Percentiles rank a stretch among this genome's conserved stretches.
Evolutionary conservation across 495 filamentous ascomycete species (phyloP).

Genomic region (Penicillium cosmopolitanum): DNA sequence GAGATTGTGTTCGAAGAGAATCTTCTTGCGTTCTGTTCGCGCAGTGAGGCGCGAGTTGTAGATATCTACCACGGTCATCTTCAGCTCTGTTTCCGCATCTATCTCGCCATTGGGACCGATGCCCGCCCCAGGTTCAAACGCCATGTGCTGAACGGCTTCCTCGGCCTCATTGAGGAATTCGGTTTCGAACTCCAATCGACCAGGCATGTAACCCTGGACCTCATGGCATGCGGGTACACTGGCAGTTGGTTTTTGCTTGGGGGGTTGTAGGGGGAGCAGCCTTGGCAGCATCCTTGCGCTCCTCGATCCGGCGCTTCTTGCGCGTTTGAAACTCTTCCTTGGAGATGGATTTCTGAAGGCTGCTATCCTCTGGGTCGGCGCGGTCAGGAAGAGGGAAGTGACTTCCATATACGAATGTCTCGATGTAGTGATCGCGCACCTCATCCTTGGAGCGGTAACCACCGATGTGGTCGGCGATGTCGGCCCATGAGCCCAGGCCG

Average conservation of each 20-base stretch:
- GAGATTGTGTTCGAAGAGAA: slow-evolving; percentile 92
- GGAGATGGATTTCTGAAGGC: slow-evolving; percentile 74
- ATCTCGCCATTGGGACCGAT: slow-evolving; percentile 82
- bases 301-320: slow-evolving; percentile 94
- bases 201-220: slow-evolving; percentile 98
- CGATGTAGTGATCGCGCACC: slow-evolving; percentile 88
- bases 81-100: slow-evolving; percentile 94
- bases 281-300: slow-evolving; percentile 85
- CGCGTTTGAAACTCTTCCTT: slow-evolving; percentile 90
- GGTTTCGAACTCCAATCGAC: slow-evolving; percentile 94
- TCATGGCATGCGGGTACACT: slow-evolving; percentile 95
- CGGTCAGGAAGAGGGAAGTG: slow-evolving; percentile 85
- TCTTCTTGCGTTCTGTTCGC: slow-evolving; percentile 92
- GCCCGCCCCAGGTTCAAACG: slow-evolving; percentile 95
- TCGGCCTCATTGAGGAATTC: slow-evolving; percentile 98
- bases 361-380: slow-evolving; percentile 78
- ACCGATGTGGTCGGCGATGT: slow-evolving; percentile 97
- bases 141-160: slow-evolving; percentile 96
- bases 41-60: slow-evolving; percentile 93
- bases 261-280: slow-evolving; percentile 81
- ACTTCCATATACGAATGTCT: slow-evolving; percentile 80
- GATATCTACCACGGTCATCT: slow-evolving; percentile 97
- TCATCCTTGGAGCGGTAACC: slow-evolving; percentile 94
- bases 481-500: slow-evolving; percentile 94
- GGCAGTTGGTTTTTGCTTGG: slow-evolving; percentile 94